Evolutionary conservation across 306 rosid genomes (phyloP), one percentile per base, ranked within the genome.

Genomic region (Gillenia trifoliata): DNA sequence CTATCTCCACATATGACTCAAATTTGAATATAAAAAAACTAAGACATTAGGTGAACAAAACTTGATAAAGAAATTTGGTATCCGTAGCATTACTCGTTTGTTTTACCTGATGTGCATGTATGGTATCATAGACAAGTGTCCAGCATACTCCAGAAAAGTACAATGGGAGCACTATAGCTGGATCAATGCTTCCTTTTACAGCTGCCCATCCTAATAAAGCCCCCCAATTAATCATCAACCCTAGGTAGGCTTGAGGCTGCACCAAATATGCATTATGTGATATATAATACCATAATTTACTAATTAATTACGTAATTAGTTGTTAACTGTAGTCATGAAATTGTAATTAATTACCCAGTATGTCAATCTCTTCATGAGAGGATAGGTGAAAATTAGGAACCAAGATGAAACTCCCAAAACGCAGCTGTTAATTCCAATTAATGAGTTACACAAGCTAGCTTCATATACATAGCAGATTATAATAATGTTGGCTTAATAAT

Each of bases 211-310:
- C 98, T 79, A 93, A 75, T 55, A 93, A 79, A 74, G 96, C 96
- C 73, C 98, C 98, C 97, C 97, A 91, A 55, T 93, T 93, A 81
- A 91, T 91, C 73, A 97, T 85, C 85, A 93, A 76, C 74, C 98
- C 97, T 66, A 93, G 92, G 83, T 26, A 93, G 55, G 97, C 98
- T 86, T 93, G 98, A 83, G 98, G 97, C 98, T 93, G 86, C 71
- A 77, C 72, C 72, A 79, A 74, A 34, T 25, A 54, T 52, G 41
- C 11, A 36, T 36, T 36, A 36, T 36, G 11, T 36, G 41, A 36
- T 8, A 11, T 36, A 36, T 2, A 36, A 36, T 36, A 36, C 11
- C 41, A 36, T 11, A 36, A 7, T 36, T 7, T 36, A 62, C 63
- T n/a, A n/a, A 50, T 64, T 50, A 70, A 22, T 43, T 82, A 26